These are phyloP conservation scores for Massariosphaeria phaeospora DNA, from an alignment of 495 filamentous ascomycete species.

Conservation along the genomic window DNA sequence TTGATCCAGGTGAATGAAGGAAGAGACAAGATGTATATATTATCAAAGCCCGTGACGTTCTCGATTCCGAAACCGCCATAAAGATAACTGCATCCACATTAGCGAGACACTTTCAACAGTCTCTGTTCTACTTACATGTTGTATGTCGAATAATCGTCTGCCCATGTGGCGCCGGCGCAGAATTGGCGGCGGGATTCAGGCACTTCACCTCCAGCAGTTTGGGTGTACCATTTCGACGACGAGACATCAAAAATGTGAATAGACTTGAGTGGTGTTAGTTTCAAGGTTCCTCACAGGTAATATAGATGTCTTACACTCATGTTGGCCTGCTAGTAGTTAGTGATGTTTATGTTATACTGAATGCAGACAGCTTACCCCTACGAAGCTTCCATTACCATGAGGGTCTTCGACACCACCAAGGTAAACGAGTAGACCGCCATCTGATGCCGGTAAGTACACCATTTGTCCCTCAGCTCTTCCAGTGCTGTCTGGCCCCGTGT, in stretches of 20 bases:
- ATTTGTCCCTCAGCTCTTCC: slow-evolving; percentile 46
- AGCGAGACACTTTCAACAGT: neutral
- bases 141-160: slow-evolving; percentile 50
- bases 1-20: slow-evolving; percentile 54
- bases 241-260: slow-evolving; percentile 52
- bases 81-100: slow-evolving; percentile 43
- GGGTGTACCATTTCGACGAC: slow-evolving; percentile 51
- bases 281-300: neutral
- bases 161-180: slow-evolving; percentile 51
- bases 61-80: slow-evolving; percentile 48
- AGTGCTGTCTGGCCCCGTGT: slow-evolving; percentile 44
- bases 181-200: slow-evolving; percentile 49
- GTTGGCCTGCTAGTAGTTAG: slow-evolving; percentile 24
- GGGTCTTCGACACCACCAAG: slow-evolving; percentile 48
- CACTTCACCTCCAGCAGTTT: slow-evolving; percentile 46
- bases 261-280: slow-evolving; percentile 7
- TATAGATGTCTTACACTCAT: slow-evolving; percentile 35
- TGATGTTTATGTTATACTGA: neutral
- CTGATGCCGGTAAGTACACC: slow-evolving; percentile 49
- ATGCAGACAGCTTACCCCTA: slow-evolving; percentile 20
- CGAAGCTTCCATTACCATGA: slow-evolving; percentile 30
- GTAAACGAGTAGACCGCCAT: slow-evolving; percentile 50
- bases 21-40: slow-evolving; percentile 54
- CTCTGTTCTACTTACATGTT: slow-evolving; percentile 47
- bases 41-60: slow-evolving; percentile 48